phyloP scores from a whole-genome alignment of 1,284 basidiomycete species.

The Takashimella tepidaria region DNA sequence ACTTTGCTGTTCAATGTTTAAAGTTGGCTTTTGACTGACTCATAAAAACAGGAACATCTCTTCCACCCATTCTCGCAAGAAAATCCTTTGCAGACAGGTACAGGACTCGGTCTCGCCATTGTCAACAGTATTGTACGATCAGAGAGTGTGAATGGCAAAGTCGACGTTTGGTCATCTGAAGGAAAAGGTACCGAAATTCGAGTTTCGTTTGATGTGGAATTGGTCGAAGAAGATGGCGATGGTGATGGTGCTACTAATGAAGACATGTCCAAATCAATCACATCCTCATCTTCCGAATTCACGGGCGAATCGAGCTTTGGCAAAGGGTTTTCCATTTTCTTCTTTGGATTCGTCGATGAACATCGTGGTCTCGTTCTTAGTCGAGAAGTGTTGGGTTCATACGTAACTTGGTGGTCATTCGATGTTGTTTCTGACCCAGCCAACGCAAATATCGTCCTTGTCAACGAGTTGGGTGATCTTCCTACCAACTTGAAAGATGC shows the following conservation, averaged over 20 bases:
- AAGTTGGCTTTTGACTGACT: too few species aligned
- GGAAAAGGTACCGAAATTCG: slow-evolving; percentile 90
- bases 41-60: slow-evolving; percentile 62
- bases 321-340: slow-evolving; percentile 57
- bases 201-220: slow-evolving; percentile 74
- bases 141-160: slow-evolving; percentile 76
- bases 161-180: slow-evolving; percentile 57
- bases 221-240: slow-evolving; percentile 22
- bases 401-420: slow-evolving; percentile 78
- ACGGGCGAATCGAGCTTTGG: slow-evolving; percentile 50
- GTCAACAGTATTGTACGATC: slow-evolving; percentile 82
- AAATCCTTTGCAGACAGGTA: slow-evolving; percentile 68
- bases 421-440: slow-evolving; percentile 50
- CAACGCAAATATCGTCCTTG: slow-evolving; percentile 68
- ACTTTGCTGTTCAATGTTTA: too few species aligned
- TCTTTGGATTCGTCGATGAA: slow-evolving; percentile 66
- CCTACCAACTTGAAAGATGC: slow-evolving; percentile 55
- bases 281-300: slow-evolving; percentile 5
- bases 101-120: slow-evolving; percentile 92
- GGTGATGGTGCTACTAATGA: not conserved
- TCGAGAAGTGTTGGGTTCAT: slow-evolving; percentile 58
- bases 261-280: not conserved
- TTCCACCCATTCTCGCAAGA: slow-evolving; percentile 94
- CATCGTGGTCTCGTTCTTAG: slow-evolving; percentile 68
- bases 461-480: slow-evolving; percentile 70